A percentile compares a stretch with the other conserved stretches of the same genome.
phyloP scores from a whole-genome alignment of 495 filamentous ascomycete species.

The Xanthoparmelia taractica region DNA sequence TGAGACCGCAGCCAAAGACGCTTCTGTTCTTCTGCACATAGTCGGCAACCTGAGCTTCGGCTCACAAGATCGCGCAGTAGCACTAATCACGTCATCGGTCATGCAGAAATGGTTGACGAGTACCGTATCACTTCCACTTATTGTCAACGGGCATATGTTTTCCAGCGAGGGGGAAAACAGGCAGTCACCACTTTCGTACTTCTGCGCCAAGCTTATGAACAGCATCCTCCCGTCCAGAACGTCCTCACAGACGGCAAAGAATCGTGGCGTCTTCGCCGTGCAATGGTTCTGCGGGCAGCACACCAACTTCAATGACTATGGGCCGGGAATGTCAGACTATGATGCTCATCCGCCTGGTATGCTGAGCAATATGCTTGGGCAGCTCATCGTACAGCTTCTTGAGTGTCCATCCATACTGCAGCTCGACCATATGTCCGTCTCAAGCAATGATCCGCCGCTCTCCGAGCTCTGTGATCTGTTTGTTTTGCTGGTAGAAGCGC shows the following conservation, averaged over 20 bases:
- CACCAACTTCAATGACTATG: neutral
- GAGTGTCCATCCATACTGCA: neutral
- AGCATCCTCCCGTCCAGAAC: neutral
- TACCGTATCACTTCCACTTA: neutral
- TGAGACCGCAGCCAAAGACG: neutral
- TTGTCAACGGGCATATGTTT: slow-evolving; percentile 9
- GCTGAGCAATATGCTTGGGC: slow-evolving; percentile 7
- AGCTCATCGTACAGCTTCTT: slow-evolving; percentile 8
- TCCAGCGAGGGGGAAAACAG: neutral
- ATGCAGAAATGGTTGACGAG: slow-evolving; percentile 11
- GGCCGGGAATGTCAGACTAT: slow-evolving; percentile 4
- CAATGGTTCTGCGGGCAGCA: slow-evolving; percentile 2
- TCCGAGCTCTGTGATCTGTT: neutral
- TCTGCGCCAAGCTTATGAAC: slow-evolving; percentile 10
- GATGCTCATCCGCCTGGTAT: slow-evolving; percentile 9
- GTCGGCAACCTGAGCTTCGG: neutral
- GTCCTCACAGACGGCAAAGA: neutral
- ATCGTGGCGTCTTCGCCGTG: neutral
- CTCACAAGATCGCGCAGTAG: slow-evolving; percentile 10
- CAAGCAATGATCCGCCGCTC: neutral
- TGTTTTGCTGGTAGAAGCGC: neutral
- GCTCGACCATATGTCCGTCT: neutral
- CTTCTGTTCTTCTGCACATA: neutral
- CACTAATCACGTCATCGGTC: neutral
- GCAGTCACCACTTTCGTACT: slow-evolving; percentile 8